Conservation (phyloP, 345 rosid genomes). For the Brassica rapa region DNA sequence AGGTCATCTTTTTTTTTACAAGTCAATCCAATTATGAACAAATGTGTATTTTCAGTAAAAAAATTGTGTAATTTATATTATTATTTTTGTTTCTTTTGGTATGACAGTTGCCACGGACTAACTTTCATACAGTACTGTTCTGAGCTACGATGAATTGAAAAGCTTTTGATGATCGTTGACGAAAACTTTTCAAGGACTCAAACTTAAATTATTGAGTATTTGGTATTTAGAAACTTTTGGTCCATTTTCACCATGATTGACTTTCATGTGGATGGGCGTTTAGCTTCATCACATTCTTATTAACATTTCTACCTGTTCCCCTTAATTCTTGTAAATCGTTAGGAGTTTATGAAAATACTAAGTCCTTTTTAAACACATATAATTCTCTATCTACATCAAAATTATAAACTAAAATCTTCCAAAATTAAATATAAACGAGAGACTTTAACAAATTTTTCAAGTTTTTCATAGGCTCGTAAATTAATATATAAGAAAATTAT, state of each 20-base stretch:
- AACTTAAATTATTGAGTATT: background rate
- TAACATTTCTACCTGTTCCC: background rate
- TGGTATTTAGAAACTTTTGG: background rate
- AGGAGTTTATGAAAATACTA: background rate
- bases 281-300: background rate
- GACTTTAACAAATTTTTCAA: background rate
- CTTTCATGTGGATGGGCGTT: background rate
- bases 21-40: constrained; percentile 2
- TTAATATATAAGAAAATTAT: background rate
- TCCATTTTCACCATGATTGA: background rate
- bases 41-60: background rate
- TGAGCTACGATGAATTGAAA: background rate
- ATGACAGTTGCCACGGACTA: background rate
- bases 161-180: background rate
- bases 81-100: no score
- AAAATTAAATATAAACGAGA: background rate
- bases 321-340: background rate
- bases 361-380: background rate
- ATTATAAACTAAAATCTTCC: background rate
- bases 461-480: background rate
- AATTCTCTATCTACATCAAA: background rate
- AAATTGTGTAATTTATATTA: no score
- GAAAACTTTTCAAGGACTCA: background rate
- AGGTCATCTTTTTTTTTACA: background rate
- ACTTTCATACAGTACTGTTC: background rate